Base-by-base conservation (phyloP, 2,329 filamentous ascomycete species). In the Hypoxylon sp. region DNA sequence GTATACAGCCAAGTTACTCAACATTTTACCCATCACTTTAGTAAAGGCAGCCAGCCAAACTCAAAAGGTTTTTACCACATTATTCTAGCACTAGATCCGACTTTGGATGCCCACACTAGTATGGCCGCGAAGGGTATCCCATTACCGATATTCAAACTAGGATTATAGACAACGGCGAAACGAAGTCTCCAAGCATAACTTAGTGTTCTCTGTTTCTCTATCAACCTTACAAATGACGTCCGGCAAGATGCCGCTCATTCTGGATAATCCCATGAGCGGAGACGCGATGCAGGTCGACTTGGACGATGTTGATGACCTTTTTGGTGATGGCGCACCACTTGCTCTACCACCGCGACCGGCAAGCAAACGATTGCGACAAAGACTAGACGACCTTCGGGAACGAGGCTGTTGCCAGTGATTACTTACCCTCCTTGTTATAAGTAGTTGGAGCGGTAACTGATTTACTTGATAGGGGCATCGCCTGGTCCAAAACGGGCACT, bases 401-500 rank as follows among this genome's bases (percentile, higher is more conserved):
- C 87, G 87, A 63, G 93, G 93, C 14, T 96, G 92, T 77, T 93
- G 90, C 83, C 91, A 94, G 93, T 96, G 87, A 80, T 89, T 84
- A 58, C 21, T 70, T 45, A 84, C 61, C 27, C 68, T 41, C 16
- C 11, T 53, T 12, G 16, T 27, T 14, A 30, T 46, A 30, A n/a
- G 23, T 29, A 14, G 16, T 30, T 25, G 29, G 34, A 25, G 37
- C 29, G 39, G 45, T 71, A 51, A 58, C 69, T 76, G 65, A 71
- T 60, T 47, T 21, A 39, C 29, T 50, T 47, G 9, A 46, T 71
- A 96, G 94, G 76, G 88, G 88, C 69, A 86, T 97, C 57, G 89
- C 91, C 29, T 98, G 95, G 94, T 97, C 95, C 9, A 94, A 90
- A 73, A 87, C 89, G 65, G 95, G 95, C 45, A 93, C 90, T 64